A percentile compares a stretch with the other conserved stretches of the same genome.
These are phyloP conservation scores for Stagonosporopsis chrysanthemi DNA, from an alignment of 2,329 filamentous ascomycete genomes.

Conservation along the genomic window DNA sequence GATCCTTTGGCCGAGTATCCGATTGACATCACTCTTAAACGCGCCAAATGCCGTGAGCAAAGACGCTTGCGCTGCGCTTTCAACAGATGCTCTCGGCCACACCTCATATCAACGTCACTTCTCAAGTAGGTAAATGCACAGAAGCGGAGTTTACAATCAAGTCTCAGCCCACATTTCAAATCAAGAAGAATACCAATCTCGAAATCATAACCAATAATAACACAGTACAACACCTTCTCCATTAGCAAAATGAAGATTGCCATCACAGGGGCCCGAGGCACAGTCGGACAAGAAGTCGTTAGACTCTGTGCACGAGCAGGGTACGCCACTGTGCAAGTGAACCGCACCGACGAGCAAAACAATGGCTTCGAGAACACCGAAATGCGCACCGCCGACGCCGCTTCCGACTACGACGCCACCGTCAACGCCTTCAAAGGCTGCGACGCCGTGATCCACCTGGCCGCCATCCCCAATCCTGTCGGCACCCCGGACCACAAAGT, in stretches of 20 bases:
- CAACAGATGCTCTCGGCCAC: background rate
- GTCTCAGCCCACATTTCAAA: background rate
- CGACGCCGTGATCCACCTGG: constrained; percentile 51
- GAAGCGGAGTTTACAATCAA: constrained; percentile 5
- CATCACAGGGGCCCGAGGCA: constrained; percentile 25
- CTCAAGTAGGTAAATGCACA: constrained; percentile 6
- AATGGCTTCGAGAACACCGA: constrained; percentile 44
- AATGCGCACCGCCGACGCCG: constrained; percentile 46
- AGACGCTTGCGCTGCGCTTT: constrained; percentile 13
- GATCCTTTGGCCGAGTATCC: background rate
- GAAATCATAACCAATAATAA: background rate
- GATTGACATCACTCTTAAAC: constrained; percentile 4
- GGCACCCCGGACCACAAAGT: constrained; percentile 42
- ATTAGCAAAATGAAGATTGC: constrained; percentile 22
- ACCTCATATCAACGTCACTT: constrained; percentile 20
- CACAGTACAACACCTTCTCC: background rate
- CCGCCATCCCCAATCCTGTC: constrained; percentile 49
- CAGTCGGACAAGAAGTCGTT: constrained; percentile 22
- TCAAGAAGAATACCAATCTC: background rate
- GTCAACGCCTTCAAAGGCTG: constrained; percentile 45
- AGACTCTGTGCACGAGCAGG: constrained; percentile 43
- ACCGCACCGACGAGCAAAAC: constrained; percentile 41
- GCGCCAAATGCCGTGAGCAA: constrained; percentile 2
- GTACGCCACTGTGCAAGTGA: constrained; percentile 46
- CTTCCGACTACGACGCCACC: constrained; percentile 43